phyloP scores from a whole-genome alignment of 176 grass and related monocot species.

The Cenchrus americanus region DNA sequence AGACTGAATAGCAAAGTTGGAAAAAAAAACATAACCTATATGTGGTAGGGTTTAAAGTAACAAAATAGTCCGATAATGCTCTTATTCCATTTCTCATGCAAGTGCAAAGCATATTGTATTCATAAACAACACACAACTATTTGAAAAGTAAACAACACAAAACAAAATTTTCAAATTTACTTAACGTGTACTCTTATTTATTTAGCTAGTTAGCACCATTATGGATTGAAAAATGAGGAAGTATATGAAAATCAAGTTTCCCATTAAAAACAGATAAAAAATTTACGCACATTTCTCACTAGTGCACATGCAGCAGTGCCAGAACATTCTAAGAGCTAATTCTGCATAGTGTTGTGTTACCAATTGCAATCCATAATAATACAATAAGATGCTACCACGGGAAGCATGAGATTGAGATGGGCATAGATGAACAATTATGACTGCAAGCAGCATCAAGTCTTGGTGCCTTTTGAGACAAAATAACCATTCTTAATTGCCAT shows the following conservation, averaged over 20 bases:
- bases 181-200: not conserved
- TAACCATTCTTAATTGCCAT: not conserved
- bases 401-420: not conserved
- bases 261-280: not conserved
- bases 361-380: not conserved
- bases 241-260: not conserved
- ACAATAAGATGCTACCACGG: not conserved
- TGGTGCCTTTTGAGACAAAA: not conserved
- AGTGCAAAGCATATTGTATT: not conserved
- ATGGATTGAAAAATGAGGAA: not conserved
- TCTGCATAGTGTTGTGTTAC: not conserved
- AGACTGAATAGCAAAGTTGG: not conserved
- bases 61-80: not conserved
- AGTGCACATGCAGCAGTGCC: not conserved
- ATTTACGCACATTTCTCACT: not conserved
- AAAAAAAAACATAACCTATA: constrained; percentile 1
- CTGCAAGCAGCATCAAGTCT: not conserved
- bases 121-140: not conserved
- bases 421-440: not conserved
- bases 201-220: not conserved
- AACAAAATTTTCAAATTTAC: not conserved
- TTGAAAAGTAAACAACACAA: too few relatives aligned
- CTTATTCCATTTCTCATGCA: not conserved
- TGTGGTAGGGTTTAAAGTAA: not conserved
- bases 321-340: not conserved